phyloP scores from a whole-genome alignment of 495 filamentous ascomycete genomes.

The Penicillium antarcticum region DNA sequence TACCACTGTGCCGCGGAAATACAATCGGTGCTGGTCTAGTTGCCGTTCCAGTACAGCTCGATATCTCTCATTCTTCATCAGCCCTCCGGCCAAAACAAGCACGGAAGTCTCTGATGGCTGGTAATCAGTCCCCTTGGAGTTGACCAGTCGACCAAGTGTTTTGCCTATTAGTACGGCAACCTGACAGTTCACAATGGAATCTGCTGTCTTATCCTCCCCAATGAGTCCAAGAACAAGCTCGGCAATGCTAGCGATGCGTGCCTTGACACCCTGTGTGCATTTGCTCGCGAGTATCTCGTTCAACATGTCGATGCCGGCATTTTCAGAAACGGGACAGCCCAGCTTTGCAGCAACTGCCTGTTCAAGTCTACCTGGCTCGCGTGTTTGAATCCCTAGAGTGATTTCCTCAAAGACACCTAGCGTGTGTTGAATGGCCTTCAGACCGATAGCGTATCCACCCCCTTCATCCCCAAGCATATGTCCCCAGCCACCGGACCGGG shows the following conservation, averaged over 20 bases:
- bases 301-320: constrained; percentile 16
- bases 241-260: constrained; percentile 22
- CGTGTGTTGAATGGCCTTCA: constrained; percentile 26
- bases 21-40: constrained; percentile 2
- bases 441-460: constrained; percentile 33
- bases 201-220: constrained; percentile 7
- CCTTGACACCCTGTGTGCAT: constrained; percentile 11
- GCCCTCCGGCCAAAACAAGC: constrained; percentile 24
- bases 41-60: constrained; percentile 4
- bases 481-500: constrained; percentile 36
- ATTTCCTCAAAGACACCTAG: constrained; percentile 20
- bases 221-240: constrained; percentile 16
- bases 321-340: not conserved
- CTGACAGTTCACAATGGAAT: constrained; percentile 15
- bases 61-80: constrained; percentile 23
- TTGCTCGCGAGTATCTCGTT: constrained; percentile 14
- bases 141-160: constrained; percentile 17
- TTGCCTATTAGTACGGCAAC: constrained; percentile 15
- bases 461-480: constrained; percentile 38
- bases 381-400: constrained; percentile 4
- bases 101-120: constrained; percentile 9
- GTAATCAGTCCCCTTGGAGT: constrained; percentile 15
- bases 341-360: constrained; percentile 13
- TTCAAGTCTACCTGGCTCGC: constrained; percentile 8
- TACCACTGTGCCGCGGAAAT: constrained; percentile 8